Conservation (phyloP, 768 basidiomycete genomes). For the Boletus pseudopeckii region DNA sequence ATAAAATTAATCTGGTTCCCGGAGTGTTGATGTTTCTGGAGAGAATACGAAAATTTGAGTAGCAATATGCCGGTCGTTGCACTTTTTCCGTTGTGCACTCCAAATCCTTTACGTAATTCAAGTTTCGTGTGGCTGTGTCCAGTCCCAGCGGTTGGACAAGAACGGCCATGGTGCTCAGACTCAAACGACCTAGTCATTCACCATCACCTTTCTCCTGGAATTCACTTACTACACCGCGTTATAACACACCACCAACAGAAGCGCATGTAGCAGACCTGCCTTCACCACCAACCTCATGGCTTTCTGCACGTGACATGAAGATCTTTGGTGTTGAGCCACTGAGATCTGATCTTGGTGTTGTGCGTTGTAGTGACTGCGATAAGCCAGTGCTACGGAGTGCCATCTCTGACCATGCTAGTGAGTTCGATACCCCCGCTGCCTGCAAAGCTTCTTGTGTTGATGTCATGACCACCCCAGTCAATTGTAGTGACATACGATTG, state of each 20-base stretch:
- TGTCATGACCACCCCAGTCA: conserved; percentile 38
- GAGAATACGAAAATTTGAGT: background rate
- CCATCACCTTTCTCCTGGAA: conserved; percentile 67
- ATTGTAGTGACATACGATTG: conserved; percentile 57
- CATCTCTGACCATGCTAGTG: conserved; percentile 73
- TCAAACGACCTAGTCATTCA: conserved; percentile 41
- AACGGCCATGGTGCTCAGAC: conserved; percentile 40
- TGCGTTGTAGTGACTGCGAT: conserved; percentile 76
- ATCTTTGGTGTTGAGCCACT: conserved; percentile 79
- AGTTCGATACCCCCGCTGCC: conserved; percentile 18
- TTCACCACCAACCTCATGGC: conserved; percentile 81
- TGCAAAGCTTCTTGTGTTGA: conserved; percentile 1
- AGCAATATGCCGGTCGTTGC: background rate
- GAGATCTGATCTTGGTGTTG: conserved; percentile 58
- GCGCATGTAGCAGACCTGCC: conserved; percentile 43
- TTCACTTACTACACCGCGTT: conserved; percentile 32
- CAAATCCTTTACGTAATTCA: conserved; percentile 19
- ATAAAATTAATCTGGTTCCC: background rate
- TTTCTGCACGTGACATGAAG: conserved; percentile 84
- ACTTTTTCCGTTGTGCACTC: background rate
- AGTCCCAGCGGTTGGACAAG: background rate
- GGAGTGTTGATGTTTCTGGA: background rate
- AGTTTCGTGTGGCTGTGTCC: background rate
- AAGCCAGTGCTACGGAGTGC: conserved; percentile 80
- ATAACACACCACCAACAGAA: conserved; percentile 31